Conservation (phyloP, 352 stramenopile genomes). For the Hyaloperonospora brassicae region DNA sequence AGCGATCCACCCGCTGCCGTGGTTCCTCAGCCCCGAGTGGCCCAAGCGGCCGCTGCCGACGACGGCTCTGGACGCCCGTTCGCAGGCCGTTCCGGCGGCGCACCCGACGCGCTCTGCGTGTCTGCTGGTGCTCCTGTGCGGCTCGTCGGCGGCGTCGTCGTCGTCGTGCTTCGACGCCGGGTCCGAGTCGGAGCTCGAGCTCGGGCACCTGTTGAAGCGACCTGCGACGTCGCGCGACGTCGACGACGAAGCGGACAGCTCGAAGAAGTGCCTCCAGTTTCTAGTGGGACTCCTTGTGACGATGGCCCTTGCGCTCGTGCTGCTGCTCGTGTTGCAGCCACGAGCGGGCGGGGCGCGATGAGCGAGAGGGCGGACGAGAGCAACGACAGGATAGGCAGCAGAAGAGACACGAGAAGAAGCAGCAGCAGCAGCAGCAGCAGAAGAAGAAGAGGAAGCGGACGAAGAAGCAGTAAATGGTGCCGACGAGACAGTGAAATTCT, state of each 20-base stretch:
- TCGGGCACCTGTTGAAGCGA: conserved; percentile 29
- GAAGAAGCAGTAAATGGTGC: no score
- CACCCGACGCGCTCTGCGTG: conserved; percentile 3
- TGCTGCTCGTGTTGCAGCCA: conserved; percentile 65
- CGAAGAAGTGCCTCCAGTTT: conserved; percentile 66
- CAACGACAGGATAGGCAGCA: no score
- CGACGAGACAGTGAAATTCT: no score
- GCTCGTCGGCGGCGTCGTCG: conserved; percentile 24
- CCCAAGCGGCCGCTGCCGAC: conserved; percentile 18
- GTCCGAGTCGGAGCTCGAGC: conserved; percentile 42
- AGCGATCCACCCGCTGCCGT: conserved; percentile 65
- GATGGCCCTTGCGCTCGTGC: conserved; percentile 50
- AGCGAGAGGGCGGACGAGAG: background rate
- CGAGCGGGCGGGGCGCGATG: conserved; percentile 18
- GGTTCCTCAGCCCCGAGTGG: conserved; percentile 70
- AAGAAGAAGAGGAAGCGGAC: no score
- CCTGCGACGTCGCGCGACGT: conserved; percentile 11
- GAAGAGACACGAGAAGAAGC: no score
- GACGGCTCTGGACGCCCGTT: conserved; percentile 10
- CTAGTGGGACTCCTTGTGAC: conserved; percentile 63
- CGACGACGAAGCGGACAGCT: conserved; percentile 39
- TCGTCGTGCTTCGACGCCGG: conserved; percentile 16
- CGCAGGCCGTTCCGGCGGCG: background rate
- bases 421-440: no score
- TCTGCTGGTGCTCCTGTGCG: conserved; percentile 9